A percentile compares a stretch with the other conserved stretches of the same genome.
Conservation (phyloP, 2,329 filamentous ascomycete species). For the Penicillium vulpinum region DNA sequence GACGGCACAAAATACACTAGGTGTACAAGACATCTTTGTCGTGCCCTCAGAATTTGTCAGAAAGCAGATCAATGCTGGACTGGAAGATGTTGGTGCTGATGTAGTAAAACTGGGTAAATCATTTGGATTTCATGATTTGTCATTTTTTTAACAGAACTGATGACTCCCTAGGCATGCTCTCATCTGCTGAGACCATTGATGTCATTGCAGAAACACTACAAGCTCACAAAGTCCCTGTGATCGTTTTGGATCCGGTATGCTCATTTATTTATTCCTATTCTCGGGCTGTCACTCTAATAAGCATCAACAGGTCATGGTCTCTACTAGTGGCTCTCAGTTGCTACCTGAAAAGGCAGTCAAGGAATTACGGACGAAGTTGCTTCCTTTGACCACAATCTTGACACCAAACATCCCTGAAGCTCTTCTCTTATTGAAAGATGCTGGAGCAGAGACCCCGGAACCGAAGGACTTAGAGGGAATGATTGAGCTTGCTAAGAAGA, state of each 20-base stretch:
- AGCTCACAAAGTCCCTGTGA: constrained; percentile 56
- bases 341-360: constrained; percentile 46
- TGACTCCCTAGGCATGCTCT: constrained; percentile 69
- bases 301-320: constrained; percentile 75
- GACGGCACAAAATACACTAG: constrained; percentile 92
- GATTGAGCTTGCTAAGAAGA: constrained; percentile 64
- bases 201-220: constrained; percentile 66
- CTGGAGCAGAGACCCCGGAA: constrained; percentile 40
- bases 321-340: constrained; percentile 50
- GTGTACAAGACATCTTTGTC: constrained; percentile 77
- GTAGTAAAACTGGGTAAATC: constrained; percentile 83
- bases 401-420: constrained; percentile 54
- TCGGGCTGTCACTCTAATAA: constrained; percentile 11
- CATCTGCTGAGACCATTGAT: constrained; percentile 67
- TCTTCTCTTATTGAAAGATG: constrained; percentile 45
- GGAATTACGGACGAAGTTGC: constrained; percentile 41
- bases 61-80: constrained; percentile 80
- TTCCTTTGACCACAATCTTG: constrained; percentile 48
- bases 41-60: constrained; percentile 75
- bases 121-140: not conserved
- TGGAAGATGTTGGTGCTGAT: constrained; percentile 82
- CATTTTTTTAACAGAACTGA: not conserved
- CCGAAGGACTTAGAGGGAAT: constrained; percentile 65
- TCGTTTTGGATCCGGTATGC: constrained; percentile 73
- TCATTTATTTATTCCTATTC: constrained; percentile 24